Evolutionary conservation across 768 basidiomycete species (phyloP).

Genomic region (Tricholomella constricta): DNA sequence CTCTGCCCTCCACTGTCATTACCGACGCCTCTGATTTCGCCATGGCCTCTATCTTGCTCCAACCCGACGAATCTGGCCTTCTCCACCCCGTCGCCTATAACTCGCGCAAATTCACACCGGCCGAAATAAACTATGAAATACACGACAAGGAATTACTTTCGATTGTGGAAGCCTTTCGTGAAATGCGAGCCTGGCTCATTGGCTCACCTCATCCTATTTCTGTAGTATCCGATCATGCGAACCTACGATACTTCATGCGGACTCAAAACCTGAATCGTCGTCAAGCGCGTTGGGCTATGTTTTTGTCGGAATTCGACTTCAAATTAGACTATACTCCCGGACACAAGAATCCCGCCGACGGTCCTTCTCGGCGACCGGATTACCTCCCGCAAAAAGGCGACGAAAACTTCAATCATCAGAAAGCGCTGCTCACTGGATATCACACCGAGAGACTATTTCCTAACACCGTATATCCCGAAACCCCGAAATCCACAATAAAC

Average conservation of each 20-base stretch:
- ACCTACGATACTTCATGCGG: conserved; percentile 46
- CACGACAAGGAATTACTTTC: conserved; percentile 56
- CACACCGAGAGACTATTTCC: no score
- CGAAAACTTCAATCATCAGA: no score
- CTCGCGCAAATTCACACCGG: conserved; percentile 33
- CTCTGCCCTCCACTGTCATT: conserved; percentile 23
- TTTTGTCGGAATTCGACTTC: conserved; percentile 41
- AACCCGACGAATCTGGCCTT: conserved; percentile 23
- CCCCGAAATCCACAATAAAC: conserved; percentile 1
- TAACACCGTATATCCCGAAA: no score
- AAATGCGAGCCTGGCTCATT: conserved; percentile 35
- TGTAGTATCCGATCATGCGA: conserved; percentile 36
- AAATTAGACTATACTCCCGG: conserved; percentile 32
- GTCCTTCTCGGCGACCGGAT: conserved; percentile 32
- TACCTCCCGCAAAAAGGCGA: conserved; percentile 31
- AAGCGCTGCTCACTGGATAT: no score
- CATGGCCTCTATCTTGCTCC: conserved; percentile 31
- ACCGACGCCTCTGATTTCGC: conserved; percentile 39
- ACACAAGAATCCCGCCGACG: conserved; percentile 30
- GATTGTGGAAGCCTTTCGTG: conserved; percentile 39
- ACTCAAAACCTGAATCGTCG: conserved; percentile 40
- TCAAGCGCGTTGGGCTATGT: conserved; percentile 52
- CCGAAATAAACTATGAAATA: conserved; percentile 49
- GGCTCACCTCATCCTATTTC: conserved; percentile 26
- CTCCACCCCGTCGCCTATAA: conserved; percentile 43